Conservation (phyloP, 2,329 filamentous ascomycete genomes). For the Dothistroma pini region DNA sequence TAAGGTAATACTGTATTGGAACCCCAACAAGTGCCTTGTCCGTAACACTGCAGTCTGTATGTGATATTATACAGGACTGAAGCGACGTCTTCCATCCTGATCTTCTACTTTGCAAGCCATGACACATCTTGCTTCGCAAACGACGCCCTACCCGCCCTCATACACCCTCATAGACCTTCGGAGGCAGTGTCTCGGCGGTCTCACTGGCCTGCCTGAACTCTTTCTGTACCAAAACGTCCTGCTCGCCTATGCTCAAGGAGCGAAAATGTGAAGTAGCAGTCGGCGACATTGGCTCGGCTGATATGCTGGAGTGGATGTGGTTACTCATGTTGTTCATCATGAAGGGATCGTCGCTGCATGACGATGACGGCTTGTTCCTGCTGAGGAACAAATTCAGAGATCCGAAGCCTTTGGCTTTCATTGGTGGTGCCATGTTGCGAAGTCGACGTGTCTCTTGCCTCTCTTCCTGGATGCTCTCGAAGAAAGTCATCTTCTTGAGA, state of each 20-base stretch:
- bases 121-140: background rate
- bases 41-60: background rate
- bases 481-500: conserved; percentile 22
- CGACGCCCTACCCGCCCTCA: background rate
- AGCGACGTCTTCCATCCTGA: background rate
- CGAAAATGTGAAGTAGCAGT: conserved; percentile 12
- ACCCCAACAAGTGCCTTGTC: background rate
- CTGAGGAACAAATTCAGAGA: conserved; percentile 13
- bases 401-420: conserved; percentile 8
- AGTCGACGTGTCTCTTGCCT: conserved; percentile 1
- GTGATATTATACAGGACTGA: background rate
- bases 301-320: conserved; percentile 14
- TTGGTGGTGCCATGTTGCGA: background rate
- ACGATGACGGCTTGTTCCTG: conserved; percentile 1
- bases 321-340: conserved; percentile 10
- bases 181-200: conserved; percentile 18
- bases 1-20: too few species aligned
- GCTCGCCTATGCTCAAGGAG: conserved; percentile 12
- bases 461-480: conserved; percentile 24
- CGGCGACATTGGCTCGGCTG: conserved; percentile 18
- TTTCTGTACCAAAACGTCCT: conserved; percentile 26
- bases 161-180: conserved; percentile 13
- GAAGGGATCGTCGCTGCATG: conserved; percentile 14
- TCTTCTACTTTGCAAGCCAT: background rate
- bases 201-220: conserved; percentile 31